Percentiles rank a stretch among this genome's conserved stretches.
phyloP scores from a whole-genome alignment of 1,284 basidiomycete species.

The Coniophora puteana region DNA sequence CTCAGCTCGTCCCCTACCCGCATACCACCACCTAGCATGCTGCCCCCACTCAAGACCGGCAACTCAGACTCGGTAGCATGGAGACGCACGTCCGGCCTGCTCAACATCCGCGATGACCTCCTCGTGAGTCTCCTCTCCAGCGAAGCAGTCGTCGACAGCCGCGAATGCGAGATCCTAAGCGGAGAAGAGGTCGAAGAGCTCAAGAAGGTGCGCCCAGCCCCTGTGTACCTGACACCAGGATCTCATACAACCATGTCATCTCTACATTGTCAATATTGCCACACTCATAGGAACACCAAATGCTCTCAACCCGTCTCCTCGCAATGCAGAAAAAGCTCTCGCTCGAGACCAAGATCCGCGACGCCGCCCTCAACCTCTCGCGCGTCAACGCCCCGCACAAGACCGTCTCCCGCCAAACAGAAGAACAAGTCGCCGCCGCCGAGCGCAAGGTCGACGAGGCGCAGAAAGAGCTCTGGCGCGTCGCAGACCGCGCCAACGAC shows the following conservation, averaged over 20 bases:
- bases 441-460: constrained; percentile 62
- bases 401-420: constrained; percentile 60
- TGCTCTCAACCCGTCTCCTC: constrained; percentile 56
- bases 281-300: constrained; percentile 57
- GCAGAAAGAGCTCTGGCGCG: constrained; percentile 65
- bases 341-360: constrained; percentile 77
- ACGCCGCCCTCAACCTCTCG: constrained; percentile 68
- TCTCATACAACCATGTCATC: too few relatives aligned
- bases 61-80: constrained; percentile 31
- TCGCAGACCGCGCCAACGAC: constrained; percentile 60
- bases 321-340: constrained; percentile 67
- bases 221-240: too few relatives aligned
- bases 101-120: constrained; percentile 70
- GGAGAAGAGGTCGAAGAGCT: constrained; percentile 89
- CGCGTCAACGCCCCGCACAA: constrained; percentile 62
- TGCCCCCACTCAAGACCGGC: constrained; percentile 28
- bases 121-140: constrained; percentile 81
- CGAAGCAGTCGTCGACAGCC: constrained; percentile 82
- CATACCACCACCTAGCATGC: constrained; percentile 19
- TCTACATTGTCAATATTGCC: constrained; percentile 5
- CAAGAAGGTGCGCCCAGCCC: constrained; percentile 65
- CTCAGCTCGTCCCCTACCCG: too few relatives aligned
- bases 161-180: constrained; percentile 68
- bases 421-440: constrained; percentile 65
- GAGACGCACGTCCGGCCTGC: constrained; percentile 38